Evolutionary conservation across 78 protist species (phyloP), one percentile per base, ranked within the genome.

Genomic region (Isochrysis galbana): DNA sequence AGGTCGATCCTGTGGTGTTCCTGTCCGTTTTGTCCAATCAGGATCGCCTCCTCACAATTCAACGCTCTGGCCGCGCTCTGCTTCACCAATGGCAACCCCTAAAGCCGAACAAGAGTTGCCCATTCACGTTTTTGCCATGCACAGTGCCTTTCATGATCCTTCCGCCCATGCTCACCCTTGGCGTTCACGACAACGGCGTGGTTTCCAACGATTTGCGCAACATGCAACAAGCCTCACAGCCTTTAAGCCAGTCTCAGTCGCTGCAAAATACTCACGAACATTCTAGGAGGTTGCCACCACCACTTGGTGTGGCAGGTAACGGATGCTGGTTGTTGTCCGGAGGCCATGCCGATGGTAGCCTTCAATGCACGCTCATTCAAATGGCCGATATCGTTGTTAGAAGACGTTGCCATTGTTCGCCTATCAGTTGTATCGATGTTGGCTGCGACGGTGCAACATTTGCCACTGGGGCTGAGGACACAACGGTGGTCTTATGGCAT

Each of bases 391-490:
- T 29, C 42, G 55, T 44, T 11, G 77, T 36, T 36, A 32, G 0
- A 2, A 70, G 25, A 5, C 36, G 2, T 36, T 10, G 34, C 5
- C 94, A 93, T 69, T 17, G 32, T 0, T 91, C 3, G 32, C 7
- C 22, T 5, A 44, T 93, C 22, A 69, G 87, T 7, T 26, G 77
- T n/a, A 23, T 84, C 72, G 38, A 23, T 4, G 48, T 87, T 14
- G 78, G 23, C n/a, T 67, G 10, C 17, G 55, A 47, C 47, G 54
- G 47, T 5, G 4, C 0, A 22, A 41, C 36, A 5, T 1, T 69
- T 22, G 51, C 54, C 47, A 72, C 94, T 21, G 94, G 87, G 54
- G 67, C 91, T 1, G 72, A 38, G 29, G 94, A 93, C 91, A 47
- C 82, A 42, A 69, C 91, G 19, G 69, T 39, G 14, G 48, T 41